Percentiles rank a stretch among this genome's conserved stretches.
Evolutionary conservation across 805 yeast genomes (phyloP).

Genomic region (Vanderwaltozyma tropicalis): DNA sequence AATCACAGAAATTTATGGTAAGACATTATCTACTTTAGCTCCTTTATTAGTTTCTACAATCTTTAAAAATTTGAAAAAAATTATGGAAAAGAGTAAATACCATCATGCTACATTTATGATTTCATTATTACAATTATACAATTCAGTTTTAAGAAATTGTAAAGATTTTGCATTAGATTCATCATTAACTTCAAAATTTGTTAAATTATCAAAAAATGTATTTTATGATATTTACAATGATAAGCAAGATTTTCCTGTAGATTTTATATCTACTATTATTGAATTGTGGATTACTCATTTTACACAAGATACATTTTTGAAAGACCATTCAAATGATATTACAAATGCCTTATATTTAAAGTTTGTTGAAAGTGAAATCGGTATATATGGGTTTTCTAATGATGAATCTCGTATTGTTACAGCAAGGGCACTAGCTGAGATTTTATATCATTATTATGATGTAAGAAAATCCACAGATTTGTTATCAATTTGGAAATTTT

Average conservation of each 20-base stretch:
- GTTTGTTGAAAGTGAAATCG: constrained; percentile 19
- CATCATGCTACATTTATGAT: constrained; percentile 25
- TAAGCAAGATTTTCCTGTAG: constrained; percentile 18
- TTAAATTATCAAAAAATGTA: constrained; percentile 17
- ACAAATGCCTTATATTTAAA: constrained; percentile 11
- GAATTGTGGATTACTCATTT: constrained; percentile 17
- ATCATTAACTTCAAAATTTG: constrained; percentile 13
- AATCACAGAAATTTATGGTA: constrained; percentile 27
- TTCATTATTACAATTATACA: constrained; percentile 15
- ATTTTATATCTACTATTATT: constrained; percentile 19
- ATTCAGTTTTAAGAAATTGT: constrained; percentile 15
- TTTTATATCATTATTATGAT: constrained; percentile 22
- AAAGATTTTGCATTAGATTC: constrained; percentile 5
- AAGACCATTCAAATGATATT: constrained; percentile 14
- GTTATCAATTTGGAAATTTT: constrained; percentile 16
- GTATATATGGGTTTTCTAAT: constrained; percentile 23
- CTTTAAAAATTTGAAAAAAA: constrained; percentile 29
- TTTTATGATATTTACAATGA: constrained; percentile 15
- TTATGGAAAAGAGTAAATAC: constrained; percentile 23
- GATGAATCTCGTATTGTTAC: constrained; percentile 19
- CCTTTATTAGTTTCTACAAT: constrained; percentile 25
- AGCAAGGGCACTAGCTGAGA: constrained; percentile 30
- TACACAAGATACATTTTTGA: constrained; percentile 14
- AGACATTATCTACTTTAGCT: constrained; percentile 26
- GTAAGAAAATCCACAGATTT: constrained; percentile 9